Evolutionary conservation across 139 green algal genomes (phyloP).

Genomic region (Chlorella sp.): DNA sequence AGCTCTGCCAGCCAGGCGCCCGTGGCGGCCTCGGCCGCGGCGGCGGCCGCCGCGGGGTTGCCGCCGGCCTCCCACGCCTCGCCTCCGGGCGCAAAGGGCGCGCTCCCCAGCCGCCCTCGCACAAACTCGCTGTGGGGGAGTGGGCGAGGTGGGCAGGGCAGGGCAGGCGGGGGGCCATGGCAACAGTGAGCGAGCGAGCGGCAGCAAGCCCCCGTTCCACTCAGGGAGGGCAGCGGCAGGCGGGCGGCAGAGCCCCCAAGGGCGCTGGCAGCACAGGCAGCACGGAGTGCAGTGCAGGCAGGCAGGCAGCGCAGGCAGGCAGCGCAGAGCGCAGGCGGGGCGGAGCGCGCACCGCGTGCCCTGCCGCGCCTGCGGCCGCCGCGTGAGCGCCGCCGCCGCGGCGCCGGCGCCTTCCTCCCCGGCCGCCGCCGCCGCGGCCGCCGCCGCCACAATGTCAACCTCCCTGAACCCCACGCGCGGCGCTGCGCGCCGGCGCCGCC

Average conservation of each 20-base stretch:
- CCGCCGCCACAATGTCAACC: no score
- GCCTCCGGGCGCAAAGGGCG: constrained; percentile 67
- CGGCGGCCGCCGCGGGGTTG: constrained; percentile 36
- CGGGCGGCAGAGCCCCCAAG: no score
- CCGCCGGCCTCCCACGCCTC: constrained; percentile 41
- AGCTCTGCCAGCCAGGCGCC: constrained; percentile 61
- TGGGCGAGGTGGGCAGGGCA: constrained; percentile 5
- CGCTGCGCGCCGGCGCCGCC: no score
- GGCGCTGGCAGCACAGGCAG: constrained; percentile 3
- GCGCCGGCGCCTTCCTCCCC: no score
- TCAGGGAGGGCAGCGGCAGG: no score
- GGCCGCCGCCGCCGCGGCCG: no score
- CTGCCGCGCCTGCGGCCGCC: constrained; percentile 34
- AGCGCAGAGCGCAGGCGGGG: no score
- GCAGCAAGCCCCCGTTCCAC: not conserved
- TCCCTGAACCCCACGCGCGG: no score
- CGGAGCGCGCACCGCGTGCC: constrained; percentile 11
- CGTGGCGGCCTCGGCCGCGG: constrained; percentile 50
- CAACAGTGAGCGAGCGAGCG: not conserved
- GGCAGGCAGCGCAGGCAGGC: not conserved
- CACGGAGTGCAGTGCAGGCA: not conserved
- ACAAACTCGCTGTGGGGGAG: constrained; percentile 49
- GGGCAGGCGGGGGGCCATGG: not conserved
- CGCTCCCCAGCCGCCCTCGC: constrained; percentile 58
- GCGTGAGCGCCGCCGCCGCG: constrained; percentile 20